Base-by-base conservation (phyloP, 306 rosid genomes). In the Dryas octopetala region DNA sequence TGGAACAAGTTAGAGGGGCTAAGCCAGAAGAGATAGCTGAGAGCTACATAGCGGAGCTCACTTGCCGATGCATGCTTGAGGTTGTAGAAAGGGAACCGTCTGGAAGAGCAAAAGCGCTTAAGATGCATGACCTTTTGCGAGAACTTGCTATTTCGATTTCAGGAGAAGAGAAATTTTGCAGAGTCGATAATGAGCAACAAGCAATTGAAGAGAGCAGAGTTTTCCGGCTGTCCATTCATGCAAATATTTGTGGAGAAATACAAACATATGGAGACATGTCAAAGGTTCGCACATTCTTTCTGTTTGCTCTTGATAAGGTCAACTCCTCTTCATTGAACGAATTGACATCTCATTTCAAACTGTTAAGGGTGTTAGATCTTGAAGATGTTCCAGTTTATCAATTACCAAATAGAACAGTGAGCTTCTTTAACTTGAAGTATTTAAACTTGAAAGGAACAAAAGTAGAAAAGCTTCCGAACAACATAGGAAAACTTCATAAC, bases 341-440 rank as follows among this genome's bases (percentile, higher is more conserved):
- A 45, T 10, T 77, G 0, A 15, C 60, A 10, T 74, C 82, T 5
- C 44, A 61, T 13, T 83, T 66, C 26, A 53, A 75, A 61, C 19
- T 71, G 8, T 50, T 79, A 16, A 46, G 15, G 19, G 68, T 49
- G 15, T 14, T 83, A 12, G 81, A 79, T 59, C 41, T 82, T 2
- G 41, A 74, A 64, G 45, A 41, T 61, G 41, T 67, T 5, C 70
- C 47, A 1, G 38, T 84, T 43, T 14, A 17, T 15, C 0, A 4
- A 11, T 62, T 81, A 41, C 85, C 81, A 10, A 0, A 54, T 44
- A 63, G 72, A 9, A 7, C 81, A 45, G 68, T 64, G 8, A 0
- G 46, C 3, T 43, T 66, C 7, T 75, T 75, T 14, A 63, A 74
- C 41, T 15, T 85, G 74, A 81, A 19, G 19, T 78, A 75, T 63